Evolutionary conservation across 2,329 filamentous ascomycete genomes (phyloP).

Genomic region (Hypocreales sp.): DNA sequence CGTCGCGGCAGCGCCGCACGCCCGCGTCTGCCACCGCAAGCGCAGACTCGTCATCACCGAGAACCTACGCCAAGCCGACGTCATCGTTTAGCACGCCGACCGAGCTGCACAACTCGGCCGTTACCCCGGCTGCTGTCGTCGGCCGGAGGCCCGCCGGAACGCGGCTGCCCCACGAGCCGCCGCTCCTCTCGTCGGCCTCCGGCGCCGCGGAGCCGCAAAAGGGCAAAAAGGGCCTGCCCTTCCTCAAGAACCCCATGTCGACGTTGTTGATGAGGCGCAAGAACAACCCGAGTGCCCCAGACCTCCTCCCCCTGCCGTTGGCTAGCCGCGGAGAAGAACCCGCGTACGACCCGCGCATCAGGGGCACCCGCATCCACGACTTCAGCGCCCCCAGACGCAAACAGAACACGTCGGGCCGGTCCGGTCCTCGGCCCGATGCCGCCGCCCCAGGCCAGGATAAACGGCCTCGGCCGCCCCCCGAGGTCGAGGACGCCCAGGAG

Average conservation of each 20-base stretch:
- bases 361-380: slow-evolving; percentile 48
- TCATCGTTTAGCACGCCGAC: slow-evolving; percentile 34
- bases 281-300: slow-evolving; percentile 31
- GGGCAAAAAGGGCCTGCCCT: slow-evolving; percentile 37
- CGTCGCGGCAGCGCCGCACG: slow-evolving; percentile 1
- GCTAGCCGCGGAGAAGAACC: slow-evolving; percentile 25
- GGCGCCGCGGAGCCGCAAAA: slow-evolving; percentile 24
- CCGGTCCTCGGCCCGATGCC: slow-evolving; percentile 5
- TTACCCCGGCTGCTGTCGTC: slow-evolving; percentile 8
- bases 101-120: slow-evolving; percentile 25
- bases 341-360: slow-evolving; percentile 46
- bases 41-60: slow-evolving; percentile 19
- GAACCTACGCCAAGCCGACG: slow-evolving; percentile 14
- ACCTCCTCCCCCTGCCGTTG: slow-evolving; percentile 24
- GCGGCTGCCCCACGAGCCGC: slow-evolving; percentile 22
- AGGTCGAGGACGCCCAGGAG: neutral
- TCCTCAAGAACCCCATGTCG: slow-evolving; percentile 44
- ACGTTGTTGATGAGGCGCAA: slow-evolving; percentile 41
- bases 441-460: slow-evolving; percentile 7
- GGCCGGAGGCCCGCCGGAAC: slow-evolving; percentile 28
- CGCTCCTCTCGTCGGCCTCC: slow-evolving; percentile 13
- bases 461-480: too few relatives aligned
- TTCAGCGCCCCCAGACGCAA: slow-evolving; percentile 45
- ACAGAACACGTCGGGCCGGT: slow-evolving; percentile 9
- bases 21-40: slow-evolving; percentile 1